A percentile compares a stretch with the other conserved stretches of the same genome.
These are phyloP conservation scores for Gnomoniopsis smithogilvyi DNA, from an alignment of 2,329 filamentous ascomycete species.

Conservation along the genomic window DNA sequence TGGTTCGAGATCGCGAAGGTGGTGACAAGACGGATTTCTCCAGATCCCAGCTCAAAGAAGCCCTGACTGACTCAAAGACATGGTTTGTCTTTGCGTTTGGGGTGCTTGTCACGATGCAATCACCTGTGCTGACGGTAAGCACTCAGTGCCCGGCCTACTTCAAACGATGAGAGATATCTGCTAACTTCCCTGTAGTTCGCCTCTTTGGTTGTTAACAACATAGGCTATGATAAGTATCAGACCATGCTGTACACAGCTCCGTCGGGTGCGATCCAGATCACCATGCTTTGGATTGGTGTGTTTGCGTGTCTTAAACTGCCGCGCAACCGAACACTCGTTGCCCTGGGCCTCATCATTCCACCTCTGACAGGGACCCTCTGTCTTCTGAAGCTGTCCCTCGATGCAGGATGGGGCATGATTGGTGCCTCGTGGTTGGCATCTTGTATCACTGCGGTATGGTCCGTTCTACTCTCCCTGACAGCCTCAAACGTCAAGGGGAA, in stretches of 20 bases:
- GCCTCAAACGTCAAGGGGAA: conserved; percentile 50
- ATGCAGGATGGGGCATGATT: conserved; percentile 44
- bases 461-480: conserved; percentile 38
- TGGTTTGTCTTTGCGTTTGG: conserved; percentile 44
- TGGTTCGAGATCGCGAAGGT: conserved; percentile 30
- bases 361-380: conserved; percentile 43
- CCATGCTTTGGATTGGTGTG: conserved; percentile 43
- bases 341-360: conserved; percentile 35
- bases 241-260: conserved; percentile 46
- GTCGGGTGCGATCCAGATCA: conserved; percentile 44
- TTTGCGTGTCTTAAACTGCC: conserved; percentile 36
- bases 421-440: conserved; percentile 45
- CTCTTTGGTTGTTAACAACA: conserved; percentile 44
- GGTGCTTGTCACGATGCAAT: conserved; percentile 43
- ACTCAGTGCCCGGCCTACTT: not conserved
- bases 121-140: conserved; percentile 38
- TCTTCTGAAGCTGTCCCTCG: conserved; percentile 37
- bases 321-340: conserved; percentile 34
- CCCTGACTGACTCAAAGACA: conserved; percentile 38
- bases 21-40: conserved; percentile 41
- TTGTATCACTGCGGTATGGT: conserved; percentile 39
- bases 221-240: conserved; percentile 40
- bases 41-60: conserved; percentile 38
- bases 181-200: conserved; percentile 35
- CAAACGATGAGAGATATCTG: not conserved